phyloP scores from a whole-genome alignment of 2,329 filamentous ascomycete genomes.

The Microcyclospora pomicola region DNA sequence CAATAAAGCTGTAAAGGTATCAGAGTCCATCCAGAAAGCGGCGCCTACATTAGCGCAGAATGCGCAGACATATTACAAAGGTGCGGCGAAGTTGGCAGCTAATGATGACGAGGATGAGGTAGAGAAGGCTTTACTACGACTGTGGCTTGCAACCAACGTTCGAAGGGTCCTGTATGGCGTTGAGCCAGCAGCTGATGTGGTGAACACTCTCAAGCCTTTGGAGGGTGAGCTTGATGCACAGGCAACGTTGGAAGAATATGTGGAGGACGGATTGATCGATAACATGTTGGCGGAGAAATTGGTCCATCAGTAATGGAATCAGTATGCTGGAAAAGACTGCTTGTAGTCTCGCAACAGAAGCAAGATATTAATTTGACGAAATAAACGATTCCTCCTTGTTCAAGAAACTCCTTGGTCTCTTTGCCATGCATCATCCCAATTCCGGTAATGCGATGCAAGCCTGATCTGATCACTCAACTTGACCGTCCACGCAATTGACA shows the following conservation, averaged over 20 bases:
- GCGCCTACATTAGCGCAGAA: constrained; percentile 38
- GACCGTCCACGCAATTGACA: too few species aligned
- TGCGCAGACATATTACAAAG: constrained; percentile 44
- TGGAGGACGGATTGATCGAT: constrained; percentile 33
- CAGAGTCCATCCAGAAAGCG: constrained; percentile 31
- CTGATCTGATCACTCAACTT: too few species aligned
- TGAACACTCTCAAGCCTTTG: constrained; percentile 26
- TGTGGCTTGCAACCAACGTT: constrained; percentile 25
- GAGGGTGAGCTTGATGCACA: constrained; percentile 26
- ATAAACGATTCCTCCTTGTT: too few species aligned
- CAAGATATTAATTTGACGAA: too few species aligned
- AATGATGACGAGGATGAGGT: constrained; percentile 20
- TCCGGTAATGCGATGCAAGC: too few species aligned
- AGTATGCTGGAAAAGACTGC: too few species aligned
- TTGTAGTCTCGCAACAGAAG: too few species aligned
- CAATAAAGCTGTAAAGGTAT: constrained; percentile 19
- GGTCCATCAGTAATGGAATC: neutral
- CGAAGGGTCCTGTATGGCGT: constrained; percentile 27
- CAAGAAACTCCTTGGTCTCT: too few species aligned
- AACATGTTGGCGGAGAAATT: constrained; percentile 1
- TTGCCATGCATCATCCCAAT: too few species aligned
- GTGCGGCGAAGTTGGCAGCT: constrained; percentile 26
- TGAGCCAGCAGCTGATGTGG: constrained; percentile 24
- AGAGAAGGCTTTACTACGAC: constrained; percentile 27
- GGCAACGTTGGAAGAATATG: constrained; percentile 35